phyloP scores from a whole-genome alignment of 1,284 basidiomycete genomes.

The Boletus semigastroideus region DNA sequence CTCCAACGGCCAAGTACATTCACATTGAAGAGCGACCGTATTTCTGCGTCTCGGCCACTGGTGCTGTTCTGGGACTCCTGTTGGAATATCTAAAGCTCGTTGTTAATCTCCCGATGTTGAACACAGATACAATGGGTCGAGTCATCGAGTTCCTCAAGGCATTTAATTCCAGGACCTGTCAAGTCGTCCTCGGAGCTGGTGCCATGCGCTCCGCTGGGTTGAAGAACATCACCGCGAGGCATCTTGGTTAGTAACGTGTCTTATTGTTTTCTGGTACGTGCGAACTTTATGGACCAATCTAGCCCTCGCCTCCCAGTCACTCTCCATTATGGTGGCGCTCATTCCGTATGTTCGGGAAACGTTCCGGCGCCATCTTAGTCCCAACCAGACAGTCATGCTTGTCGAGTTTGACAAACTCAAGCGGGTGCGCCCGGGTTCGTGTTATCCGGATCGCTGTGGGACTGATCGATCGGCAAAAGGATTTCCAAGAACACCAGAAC shows the following conservation, averaged over 20 bases:
- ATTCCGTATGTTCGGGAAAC: slow-evolving; percentile 96
- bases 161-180: slow-evolving; percentile 98
- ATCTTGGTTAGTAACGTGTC: slow-evolving; percentile 62
- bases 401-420: slow-evolving; percentile 98
- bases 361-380: slow-evolving; percentile 87
- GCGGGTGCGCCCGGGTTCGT: slow-evolving; percentile 55
- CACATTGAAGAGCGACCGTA: slow-evolving; percentile 83
- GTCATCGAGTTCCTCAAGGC: slow-evolving; percentile 96
- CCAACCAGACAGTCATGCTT: slow-evolving; percentile 94
- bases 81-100: slow-evolving; percentile 88
- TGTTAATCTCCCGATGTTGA: slow-evolving; percentile 84
- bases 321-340: slow-evolving; percentile 93
- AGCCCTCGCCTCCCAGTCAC: slow-evolving; percentile 94
- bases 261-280: slow-evolving; percentile 13
- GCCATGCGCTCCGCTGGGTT: slow-evolving; percentile 97
- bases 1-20: slow-evolving; percentile 64
- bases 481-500: slow-evolving; percentile 98
- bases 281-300: slow-evolving; percentile 17
- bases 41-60: slow-evolving; percentile 85
- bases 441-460: slow-evolving; percentile 1
- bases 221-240: slow-evolving; percentile 98
- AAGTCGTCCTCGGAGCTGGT: slow-evolving; percentile 96
- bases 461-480: slow-evolving; percentile 47
- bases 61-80: slow-evolving; percentile 74
- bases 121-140: slow-evolving; percentile 91